Base-by-base conservation (phyloP, 805 yeast genomes). In the Wickerhamiella lipophila region DNA sequence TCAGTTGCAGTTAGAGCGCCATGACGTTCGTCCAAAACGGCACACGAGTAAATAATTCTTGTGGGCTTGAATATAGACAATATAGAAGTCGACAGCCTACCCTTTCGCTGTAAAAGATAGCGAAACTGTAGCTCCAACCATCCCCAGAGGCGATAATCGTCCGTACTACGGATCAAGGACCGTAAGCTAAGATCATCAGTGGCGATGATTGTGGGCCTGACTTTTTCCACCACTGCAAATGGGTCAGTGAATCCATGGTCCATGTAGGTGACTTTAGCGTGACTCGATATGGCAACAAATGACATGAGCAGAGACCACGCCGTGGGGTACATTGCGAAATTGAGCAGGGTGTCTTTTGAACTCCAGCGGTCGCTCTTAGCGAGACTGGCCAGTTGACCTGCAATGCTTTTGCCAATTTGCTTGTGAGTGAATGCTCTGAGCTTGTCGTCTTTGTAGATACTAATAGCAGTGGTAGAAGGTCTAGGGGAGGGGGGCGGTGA, bases 311-410 rank as follows among this genome's bases (percentile, higher is more conserved):
- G 41, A 9, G 57, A 45, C 52, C 57, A 61, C 6, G 58, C 52
- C 6, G 56, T 49, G 3, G 59, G 52, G 38, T 58, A 50, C 8
- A 61, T 54, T 7, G 63, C 58, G 35, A 62, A 60, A 23, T 62
- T 50, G 19, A 62, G 56, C 2, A 67, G 64, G 3, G 51, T 51
- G 47, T 67, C 71, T 9, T 50, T 21, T 2, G 51, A 16, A 0
- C 23, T 50, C 63, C 66, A 60, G 34, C 57, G 60, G 40, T 61
- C 58, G 13, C 58, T 56, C 12, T 52, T 49, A 1, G 66, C 67
- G 18, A 66, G 53, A 1, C 59, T 59, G 19, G 62, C 58, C 44
- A 66, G 49, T 51, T 67, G 70, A 6, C 66, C 60, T 1, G 68
- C 69, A 8, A 67, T 53, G 1, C 69, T 62, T 1, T 63, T 53